A percentile compares a stretch with the other conserved stretches of the same genome.
phyloP scores from a whole-genome alignment of 2,329 filamentous ascomycete genomes.

The Zalaria sp. region DNA sequence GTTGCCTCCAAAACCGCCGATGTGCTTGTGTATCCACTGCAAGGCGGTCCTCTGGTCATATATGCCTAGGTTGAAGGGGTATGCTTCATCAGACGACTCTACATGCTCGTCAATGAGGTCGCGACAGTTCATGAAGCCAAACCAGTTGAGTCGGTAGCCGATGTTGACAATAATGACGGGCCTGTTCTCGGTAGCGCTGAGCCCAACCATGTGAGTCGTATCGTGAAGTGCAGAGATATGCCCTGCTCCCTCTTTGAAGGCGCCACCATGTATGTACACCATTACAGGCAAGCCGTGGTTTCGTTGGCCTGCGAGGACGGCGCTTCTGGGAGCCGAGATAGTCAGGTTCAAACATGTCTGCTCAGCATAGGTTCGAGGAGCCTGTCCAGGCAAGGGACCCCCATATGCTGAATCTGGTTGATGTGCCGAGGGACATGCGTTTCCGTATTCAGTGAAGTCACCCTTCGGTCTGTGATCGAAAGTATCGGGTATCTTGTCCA shows the following conservation, averaged over 20 bases:
- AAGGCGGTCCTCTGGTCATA: conserved; percentile 20
- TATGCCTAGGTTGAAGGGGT: conserved; percentile 10
- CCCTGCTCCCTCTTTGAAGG: conserved; percentile 33
- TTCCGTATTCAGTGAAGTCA: neutral
- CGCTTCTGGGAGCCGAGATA: conserved; percentile 7
- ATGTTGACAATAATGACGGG: conserved; percentile 31
- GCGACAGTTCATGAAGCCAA: conserved; percentile 23
- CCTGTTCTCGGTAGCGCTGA: conserved; percentile 27
- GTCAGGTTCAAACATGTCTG: neutral
- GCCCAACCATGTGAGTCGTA: conserved; percentile 27
- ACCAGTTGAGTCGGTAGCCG: conserved; percentile 31
- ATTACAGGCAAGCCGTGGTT: conserved; percentile 31
- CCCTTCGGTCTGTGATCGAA: neutral
- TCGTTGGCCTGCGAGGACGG: conserved; percentile 5
- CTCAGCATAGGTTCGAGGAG: neutral
- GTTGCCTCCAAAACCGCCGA: conserved; percentile 23
- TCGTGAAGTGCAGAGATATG: conserved; percentile 38
- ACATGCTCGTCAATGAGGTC: conserved; percentile 7
- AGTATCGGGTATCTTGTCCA: neutral
- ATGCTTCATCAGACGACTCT: conserved; percentile 6
- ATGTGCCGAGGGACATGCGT: neutral
- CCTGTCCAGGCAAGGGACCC: neutral
- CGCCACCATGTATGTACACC: conserved; percentile 40
- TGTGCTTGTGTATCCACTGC: conserved; percentile 21
- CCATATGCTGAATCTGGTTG: neutral